Evolutionary conservation across 345 rosid genomes (phyloP), one percentile per base, ranked within the genome.

Genomic region (Pseudoturritis turrita): DNA sequence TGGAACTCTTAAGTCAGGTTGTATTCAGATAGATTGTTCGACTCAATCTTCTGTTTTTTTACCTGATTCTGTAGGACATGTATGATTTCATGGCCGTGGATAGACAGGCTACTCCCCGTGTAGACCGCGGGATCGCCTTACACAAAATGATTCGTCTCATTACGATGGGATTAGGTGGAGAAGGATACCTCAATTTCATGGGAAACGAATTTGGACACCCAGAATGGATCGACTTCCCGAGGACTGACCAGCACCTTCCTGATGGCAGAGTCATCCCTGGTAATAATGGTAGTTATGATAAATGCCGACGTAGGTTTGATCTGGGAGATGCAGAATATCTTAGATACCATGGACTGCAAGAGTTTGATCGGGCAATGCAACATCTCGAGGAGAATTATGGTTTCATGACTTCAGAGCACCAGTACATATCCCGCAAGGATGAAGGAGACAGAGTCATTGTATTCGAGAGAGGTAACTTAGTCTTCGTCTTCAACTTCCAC

Each of bases 131-230:
- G 64, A 89, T 91, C 65, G 98, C 97, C 52, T 87, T 94, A 70
- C 98, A 94, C 81, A 94, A 94, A 83, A 91, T 94, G 95, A 91
- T 94, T 64, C 82, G 97, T 81, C 96, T 94, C 72, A 83, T 89
- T 76, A 91, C 97, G 0, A 84, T 94, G 95, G 98, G 89, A 71
- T 80, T 94, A 59, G 98, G 98, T 44, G 98, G 98, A 70, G 98
- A 94, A 85, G 97, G 92, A 72, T 94, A 94, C 83, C 83, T 94
- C 78, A 94, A 91, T 77, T 94, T 94, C 73, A 94, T 94, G 98
- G 98, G 98, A 69, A 94, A 94, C 82, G 98, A 94, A 81, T 94
- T 94, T 80, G 98, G 98, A 62, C 98, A 94, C 79, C 97, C 98
- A 10, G 97, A 94, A 77, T 94, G 98, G 98, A 91, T 94, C 23